Conservation (phyloP, 1,284 basidiomycete species). For the Tilletia walkeri region DNA sequence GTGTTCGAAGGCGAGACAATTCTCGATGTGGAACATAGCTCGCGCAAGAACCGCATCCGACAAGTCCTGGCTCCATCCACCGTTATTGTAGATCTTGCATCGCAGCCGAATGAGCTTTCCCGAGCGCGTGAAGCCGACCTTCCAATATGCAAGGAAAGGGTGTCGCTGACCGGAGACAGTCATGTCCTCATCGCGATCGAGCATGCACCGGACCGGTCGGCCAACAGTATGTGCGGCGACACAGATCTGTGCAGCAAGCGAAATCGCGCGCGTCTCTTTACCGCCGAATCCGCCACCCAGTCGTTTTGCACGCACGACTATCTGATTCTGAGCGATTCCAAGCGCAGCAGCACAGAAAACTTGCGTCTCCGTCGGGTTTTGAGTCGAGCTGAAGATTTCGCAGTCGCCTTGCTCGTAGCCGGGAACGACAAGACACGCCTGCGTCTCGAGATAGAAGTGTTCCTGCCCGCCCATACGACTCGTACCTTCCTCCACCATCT, state of each 20-base stretch:
- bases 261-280: constrained; percentile 49
- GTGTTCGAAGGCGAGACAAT: constrained; percentile 49
- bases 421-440: constrained; percentile 54
- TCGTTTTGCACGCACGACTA: constrained; percentile 51
- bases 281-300: constrained; percentile 57
- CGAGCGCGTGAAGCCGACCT: constrained; percentile 50
- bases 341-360: constrained; percentile 53
- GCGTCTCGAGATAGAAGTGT: constrained; percentile 54
- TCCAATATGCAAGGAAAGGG: constrained; percentile 55
- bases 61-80: constrained; percentile 55
- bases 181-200: constrained; percentile 57
- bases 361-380: constrained; percentile 56
- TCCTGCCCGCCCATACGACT: constrained; percentile 54
- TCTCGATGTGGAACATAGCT: constrained; percentile 55
- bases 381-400: constrained; percentile 55
- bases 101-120: constrained; percentile 54
- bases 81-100: constrained; percentile 55
- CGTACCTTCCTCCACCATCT: constrained; percentile 48
- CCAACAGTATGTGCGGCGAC: constrained; percentile 52
- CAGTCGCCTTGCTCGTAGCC: constrained; percentile 56
- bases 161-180: constrained; percentile 55
- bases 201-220: constrained; percentile 54
- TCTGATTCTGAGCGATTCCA: constrained; percentile 54
- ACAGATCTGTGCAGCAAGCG: constrained; percentile 40
- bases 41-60: constrained; percentile 55